Conservation (phyloP, 768 basidiomycete genomes). For the Wakefieldia striispora region DNA sequence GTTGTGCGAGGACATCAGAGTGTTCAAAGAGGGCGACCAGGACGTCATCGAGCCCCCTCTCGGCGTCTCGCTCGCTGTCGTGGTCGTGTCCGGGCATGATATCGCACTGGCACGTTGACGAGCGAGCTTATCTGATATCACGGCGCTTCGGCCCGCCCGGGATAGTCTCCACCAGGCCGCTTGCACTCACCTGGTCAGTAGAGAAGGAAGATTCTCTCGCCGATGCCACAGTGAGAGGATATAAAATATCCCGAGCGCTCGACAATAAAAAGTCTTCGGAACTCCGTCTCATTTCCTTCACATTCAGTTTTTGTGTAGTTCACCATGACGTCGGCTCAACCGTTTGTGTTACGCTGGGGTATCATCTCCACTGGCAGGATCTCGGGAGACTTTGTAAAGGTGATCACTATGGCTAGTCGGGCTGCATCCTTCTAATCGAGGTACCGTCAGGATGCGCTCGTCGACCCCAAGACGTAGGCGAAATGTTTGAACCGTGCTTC, state of each 20-base stretch:
- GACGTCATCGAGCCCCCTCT: constrained; percentile 28
- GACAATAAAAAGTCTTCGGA: neutral
- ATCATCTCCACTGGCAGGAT: constrained; percentile 84
- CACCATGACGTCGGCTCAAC: constrained; percentile 26
- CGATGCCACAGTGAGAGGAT: neutral
- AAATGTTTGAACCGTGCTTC: constrained; percentile 6
- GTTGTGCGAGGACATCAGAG: constrained; percentile 52
- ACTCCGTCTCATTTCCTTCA: neutral
- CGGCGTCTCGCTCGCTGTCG: constrained; percentile 1
- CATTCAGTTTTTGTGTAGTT: neutral
- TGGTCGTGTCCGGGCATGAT: too few relatives aligned
- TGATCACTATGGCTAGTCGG: constrained; percentile 19
- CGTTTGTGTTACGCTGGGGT: constrained; percentile 69
- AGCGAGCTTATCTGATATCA: too few relatives aligned
- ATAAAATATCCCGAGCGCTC: constrained; percentile 2
- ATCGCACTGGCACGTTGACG: too few relatives aligned
- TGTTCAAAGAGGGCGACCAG: constrained; percentile 61
- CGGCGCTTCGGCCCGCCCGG: neutral
- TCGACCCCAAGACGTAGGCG: constrained; percentile 70
- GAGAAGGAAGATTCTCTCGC: neutral
- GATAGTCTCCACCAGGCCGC: neutral
- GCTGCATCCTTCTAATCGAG: neutral
- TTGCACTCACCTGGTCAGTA: constrained; percentile 9
- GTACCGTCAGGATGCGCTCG: constrained; percentile 59
- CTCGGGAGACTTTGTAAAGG: constrained; percentile 65